Percentiles rank a stretch among this genome's conserved stretches.
Evolutionary conservation across 495 filamentous ascomycete species (phyloP).

Genomic region (Penicillium flavigenum): DNA sequence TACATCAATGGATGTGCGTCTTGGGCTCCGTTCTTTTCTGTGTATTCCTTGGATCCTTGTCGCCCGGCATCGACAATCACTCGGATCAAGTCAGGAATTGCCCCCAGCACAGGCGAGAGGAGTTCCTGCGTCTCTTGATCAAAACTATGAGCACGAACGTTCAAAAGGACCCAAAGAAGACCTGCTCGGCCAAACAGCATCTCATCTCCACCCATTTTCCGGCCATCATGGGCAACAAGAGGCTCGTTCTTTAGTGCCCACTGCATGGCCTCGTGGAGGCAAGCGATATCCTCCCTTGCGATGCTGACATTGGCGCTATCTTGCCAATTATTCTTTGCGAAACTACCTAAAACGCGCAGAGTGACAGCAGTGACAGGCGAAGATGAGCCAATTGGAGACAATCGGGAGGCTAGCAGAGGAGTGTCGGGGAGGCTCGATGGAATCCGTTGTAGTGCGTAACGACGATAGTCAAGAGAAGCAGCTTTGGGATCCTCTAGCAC

Average conservation of each 20-base stretch:
- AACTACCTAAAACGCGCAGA: constrained; percentile 26
- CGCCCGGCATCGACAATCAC: constrained; percentile 38
- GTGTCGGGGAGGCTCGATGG: constrained; percentile 27
- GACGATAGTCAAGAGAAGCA: constrained; percentile 24
- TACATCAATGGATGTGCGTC: constrained; percentile 49
- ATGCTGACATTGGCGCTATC: constrained; percentile 13
- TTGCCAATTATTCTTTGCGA: constrained; percentile 16
- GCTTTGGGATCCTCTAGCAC: constrained; percentile 17
- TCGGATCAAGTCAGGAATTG: constrained; percentile 34
- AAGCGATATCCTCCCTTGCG: constrained; percentile 26
- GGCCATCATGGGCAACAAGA: constrained; percentile 32
- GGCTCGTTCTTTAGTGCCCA: constrained; percentile 35
- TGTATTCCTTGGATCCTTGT: constrained; percentile 34
- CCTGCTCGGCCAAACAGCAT: constrained; percentile 46
- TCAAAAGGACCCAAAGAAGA: constrained; percentile 43
- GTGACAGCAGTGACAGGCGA: constrained; percentile 32
- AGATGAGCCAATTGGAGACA: constrained; percentile 36
- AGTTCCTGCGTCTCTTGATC: constrained; percentile 19
- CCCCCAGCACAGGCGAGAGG: constrained; percentile 25
- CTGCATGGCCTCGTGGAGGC: constrained; percentile 31
- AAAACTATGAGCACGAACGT: constrained; percentile 29
- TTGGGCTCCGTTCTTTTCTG: constrained; percentile 29
- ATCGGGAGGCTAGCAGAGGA: constrained; percentile 28
- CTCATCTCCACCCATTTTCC: constrained; percentile 42
- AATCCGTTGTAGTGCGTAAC: constrained; percentile 33